Base-by-base conservation (phyloP, 2,329 filamentous ascomycete genomes). In the Myriosclerotinia scirpicola region DNA sequence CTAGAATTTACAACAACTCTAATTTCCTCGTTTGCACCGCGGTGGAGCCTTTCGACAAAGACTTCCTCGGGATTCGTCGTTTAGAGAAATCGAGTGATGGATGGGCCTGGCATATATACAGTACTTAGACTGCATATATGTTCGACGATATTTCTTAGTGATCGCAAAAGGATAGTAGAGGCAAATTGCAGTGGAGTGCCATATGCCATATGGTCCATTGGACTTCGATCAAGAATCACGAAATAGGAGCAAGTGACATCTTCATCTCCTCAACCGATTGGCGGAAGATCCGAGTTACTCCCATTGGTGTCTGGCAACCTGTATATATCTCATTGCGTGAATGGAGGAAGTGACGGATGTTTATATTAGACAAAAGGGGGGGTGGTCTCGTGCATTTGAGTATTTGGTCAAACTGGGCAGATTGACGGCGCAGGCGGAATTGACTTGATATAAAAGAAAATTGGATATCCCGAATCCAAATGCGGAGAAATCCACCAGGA, bases 291-390 rank as follows among this genome's bases (percentile, higher is more conserved):
- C 7, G 6, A 34, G 52, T 20, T 34, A 50, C 15, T 9, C 7
- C 20, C n/a, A 17, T 22, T 15, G 12, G 48, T 48, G 56, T n/a
- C 26, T 22, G 20, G 26, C 22, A 42, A 34, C 40, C 15, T 46
- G 55, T 36, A 46, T 9, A 30, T 20, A 58, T 26, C 38, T 6
- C 44, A 9, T 17, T 56, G 36, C 54, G n/a, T 26, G 54, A 9
- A 40, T 12, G 14, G 17, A 30, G 9, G 38, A 26, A n/a, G n/a
- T 44, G 38, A 58, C 9, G 15, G 15, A 26, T 44, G 3, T 58
- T 44, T 58, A 30, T 58, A 30, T 58, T 44, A 12, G 17, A 44
- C 54, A 20, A 40, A 58, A 40, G 54, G 54, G n/a, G n/a, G 15
- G 38, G 44, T 42, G 20, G 38, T 12, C 38, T 12, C 9, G n/a